Evolutionary conservation across 768 basidiomycete species (phyloP), one percentile per base, ranked within the genome.

Genomic region (Albatrellus ellisii): DNA sequence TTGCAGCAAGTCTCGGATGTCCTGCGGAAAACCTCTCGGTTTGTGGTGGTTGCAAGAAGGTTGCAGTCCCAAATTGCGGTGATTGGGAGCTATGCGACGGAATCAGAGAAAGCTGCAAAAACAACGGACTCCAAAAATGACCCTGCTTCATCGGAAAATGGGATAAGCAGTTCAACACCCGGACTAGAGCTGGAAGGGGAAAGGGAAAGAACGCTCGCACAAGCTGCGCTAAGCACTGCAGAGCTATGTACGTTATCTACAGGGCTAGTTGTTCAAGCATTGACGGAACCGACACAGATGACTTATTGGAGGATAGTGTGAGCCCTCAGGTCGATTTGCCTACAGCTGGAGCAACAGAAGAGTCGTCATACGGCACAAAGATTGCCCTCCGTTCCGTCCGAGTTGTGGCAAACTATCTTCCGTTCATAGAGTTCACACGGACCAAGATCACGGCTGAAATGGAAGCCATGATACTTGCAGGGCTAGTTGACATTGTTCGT

Each of bases 221-320:
- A 92, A 59, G 92, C 94, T 2, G 94, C 92, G n/a, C 63, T 97
- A 52, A 91, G 78, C 28, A 78, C 98, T 7, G 88, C 92, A 0
- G 94, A 99, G 58, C 66, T 98, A 32, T 70, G 90, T 88, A 46
- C 51, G 80, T 64, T 18, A 21, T 21, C 38, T 26, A n/a, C 25
- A 21, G n/a, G 39, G 26, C 12, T n/a, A n/a, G n/a, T n/a, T n/a
- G n/a, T n/a, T n/a, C n/a, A n/a, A n/a, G 2, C 3, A 31, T 3
- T 31, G 4, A 3, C 6, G 0, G 25, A 11, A 31, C 10, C 18
- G 8, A 1, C 26, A 5, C 37, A 18, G 34, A 42, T 14, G 49
- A 50, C 32, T 41, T 51, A 32, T 37, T 52, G 40, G 46, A 51
- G 14, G 42, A 29, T 15, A 34, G 39, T 12, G 12, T 27, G 36